Evolutionary conservation across 441 rosid species (phyloP).

Genomic region (Adansonia gregorii): DNA sequence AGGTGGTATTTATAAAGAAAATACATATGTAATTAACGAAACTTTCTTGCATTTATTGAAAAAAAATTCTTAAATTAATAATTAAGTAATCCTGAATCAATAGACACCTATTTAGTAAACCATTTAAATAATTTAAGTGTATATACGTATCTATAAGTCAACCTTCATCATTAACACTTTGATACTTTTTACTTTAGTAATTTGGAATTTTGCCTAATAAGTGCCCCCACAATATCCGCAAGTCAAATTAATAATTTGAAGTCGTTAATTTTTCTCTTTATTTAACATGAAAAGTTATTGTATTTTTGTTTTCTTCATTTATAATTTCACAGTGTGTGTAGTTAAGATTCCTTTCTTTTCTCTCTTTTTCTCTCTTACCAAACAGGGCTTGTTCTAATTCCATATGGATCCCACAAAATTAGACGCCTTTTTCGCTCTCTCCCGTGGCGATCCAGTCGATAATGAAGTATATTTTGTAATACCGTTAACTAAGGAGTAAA

Average conservation of each 20-base stretch:
- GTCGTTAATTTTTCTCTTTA: not conserved
- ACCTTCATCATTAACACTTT: not conserved
- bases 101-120: no score
- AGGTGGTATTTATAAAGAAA: no score
- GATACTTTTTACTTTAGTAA: no score
- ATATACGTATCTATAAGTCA: not conserved
- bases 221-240: not conserved
- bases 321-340: no score
- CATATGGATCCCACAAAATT: not conserved
- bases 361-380: no score
- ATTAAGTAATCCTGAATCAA: no score
- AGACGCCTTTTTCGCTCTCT: not conserved
- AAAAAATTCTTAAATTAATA: no score
- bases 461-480: not conserved
- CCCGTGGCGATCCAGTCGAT: not conserved
- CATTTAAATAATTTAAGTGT: not conserved
- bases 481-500: not conserved
- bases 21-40: no score
- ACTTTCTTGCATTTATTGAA: no score
- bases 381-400: not conserved
- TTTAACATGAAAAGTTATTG: not conserved
- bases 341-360: no score
- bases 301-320: no score
- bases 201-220: not conserved
- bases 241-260: not conserved